Evolutionary conservation across 2,329 filamentous ascomycete species (phyloP).

Genomic region (Cercospora beticola): DNA sequence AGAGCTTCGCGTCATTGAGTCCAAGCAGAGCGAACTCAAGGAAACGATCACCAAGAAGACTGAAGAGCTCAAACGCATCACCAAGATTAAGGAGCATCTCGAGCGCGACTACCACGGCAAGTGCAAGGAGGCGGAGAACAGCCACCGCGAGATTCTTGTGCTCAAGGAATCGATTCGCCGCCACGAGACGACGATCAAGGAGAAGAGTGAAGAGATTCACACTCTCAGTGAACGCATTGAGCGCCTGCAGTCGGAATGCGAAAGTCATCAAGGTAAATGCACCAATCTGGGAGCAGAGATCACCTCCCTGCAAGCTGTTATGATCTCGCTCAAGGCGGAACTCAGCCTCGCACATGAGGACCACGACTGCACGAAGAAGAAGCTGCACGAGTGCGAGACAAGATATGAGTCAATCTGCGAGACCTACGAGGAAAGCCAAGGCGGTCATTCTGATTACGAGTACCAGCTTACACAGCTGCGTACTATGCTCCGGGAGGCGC

Average conservation of each 20-base stretch:
- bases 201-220: conserved; percentile 4
- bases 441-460: background rate
- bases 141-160: conserved; percentile 1
- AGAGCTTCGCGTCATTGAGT: background rate
- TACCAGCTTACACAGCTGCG: conserved; percentile 1
- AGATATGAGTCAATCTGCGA: background rate
- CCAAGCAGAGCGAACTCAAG: background rate
- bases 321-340: background rate
- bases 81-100: conserved; percentile 7
- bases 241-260: background rate
- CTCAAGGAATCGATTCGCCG: conserved; percentile 1
- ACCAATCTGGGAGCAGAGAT: background rate
- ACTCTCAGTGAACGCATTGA: conserved; percentile 8
- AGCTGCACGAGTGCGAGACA: conserved; percentile 7
- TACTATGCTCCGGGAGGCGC: conserved; percentile 1
- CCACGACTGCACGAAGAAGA: conserved; percentile 5
- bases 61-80: conserved; percentile 7
- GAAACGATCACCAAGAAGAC: conserved; percentile 8
- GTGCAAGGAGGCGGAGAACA: conserved; percentile 1
- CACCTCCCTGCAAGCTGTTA: background rate
- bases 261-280: background rate
- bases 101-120: conserved; percentile 5
- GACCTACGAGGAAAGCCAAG: background rate
- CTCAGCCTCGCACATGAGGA: background rate
- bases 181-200: conserved; percentile 8